Evolutionary conservation across 2,329 filamentous ascomycete genomes (phyloP).

Genomic region (Fusarium sp.): DNA sequence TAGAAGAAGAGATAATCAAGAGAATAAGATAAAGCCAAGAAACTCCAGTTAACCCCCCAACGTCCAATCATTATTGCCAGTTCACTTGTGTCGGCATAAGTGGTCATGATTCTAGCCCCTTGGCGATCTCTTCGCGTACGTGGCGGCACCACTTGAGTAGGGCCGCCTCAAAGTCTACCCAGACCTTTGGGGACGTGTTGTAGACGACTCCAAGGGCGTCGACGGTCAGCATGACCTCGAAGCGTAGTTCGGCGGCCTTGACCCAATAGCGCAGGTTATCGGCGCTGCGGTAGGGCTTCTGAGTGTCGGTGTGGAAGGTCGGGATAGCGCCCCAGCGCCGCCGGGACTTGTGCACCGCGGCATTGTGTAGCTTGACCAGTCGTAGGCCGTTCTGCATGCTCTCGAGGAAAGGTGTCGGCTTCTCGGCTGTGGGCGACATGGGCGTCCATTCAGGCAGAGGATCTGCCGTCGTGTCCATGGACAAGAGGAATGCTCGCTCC

Average conservation of each 20-base stretch:
- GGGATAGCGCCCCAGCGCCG: conserved; percentile 91
- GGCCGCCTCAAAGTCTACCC: conserved; percentile 85
- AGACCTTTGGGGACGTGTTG: conserved; percentile 74
- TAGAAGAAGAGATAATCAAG: conserved; percentile 9
- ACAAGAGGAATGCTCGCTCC: conserved; percentile 83
- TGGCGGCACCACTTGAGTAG: conserved; percentile 85
- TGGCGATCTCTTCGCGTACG: conserved; percentile 85
- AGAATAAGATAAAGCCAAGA: conserved; percentile 13
- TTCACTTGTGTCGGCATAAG: background rate
- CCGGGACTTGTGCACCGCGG: conserved; percentile 84
- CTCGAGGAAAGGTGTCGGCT: conserved; percentile 79
- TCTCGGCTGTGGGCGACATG: conserved; percentile 50
- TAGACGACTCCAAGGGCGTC: conserved; percentile 91
- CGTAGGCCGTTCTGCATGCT: conserved; percentile 82
- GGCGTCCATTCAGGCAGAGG: conserved; percentile 77
- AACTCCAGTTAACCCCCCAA: conserved; percentile 43
- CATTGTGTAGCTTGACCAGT: conserved; percentile 90
- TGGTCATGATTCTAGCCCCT: conserved; percentile 66
- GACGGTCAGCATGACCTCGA: conserved; percentile 85
- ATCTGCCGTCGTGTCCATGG: conserved; percentile 72
- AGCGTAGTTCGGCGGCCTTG: conserved; percentile 94
- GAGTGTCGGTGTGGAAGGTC: conserved; percentile 89
- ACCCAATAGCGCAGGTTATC: conserved; percentile 97
- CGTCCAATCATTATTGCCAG: conserved; percentile 43
- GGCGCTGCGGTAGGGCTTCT: conserved; percentile 91